Conservation (phyloP, 1,139 yeast genomes). For the Candida frijolesensis region DNA sequence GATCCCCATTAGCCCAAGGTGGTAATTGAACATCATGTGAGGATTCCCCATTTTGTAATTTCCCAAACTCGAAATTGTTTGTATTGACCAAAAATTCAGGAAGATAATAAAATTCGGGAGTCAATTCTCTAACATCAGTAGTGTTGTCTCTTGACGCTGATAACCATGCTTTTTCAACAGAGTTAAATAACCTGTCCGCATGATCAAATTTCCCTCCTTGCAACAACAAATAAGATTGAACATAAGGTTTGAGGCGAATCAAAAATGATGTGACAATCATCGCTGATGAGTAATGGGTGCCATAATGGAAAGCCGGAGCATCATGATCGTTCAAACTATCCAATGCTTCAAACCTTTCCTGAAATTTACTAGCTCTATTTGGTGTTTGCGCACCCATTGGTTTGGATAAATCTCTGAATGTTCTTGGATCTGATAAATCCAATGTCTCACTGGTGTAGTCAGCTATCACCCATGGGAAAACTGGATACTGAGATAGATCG, state of each 20-base stretch:
- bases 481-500: constrained; percentile 86
- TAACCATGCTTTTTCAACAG: constrained; percentile 73
- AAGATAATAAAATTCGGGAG: constrained; percentile 79
- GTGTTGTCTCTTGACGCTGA: constrained; percentile 79
- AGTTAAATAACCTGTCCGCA: constrained; percentile 77
- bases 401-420: constrained; percentile 73
- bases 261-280: constrained; percentile 85
- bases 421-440: constrained; percentile 59
- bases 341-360: constrained; percentile 70
- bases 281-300: constrained; percentile 90
- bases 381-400: constrained; percentile 88
- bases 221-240: constrained; percentile 69
- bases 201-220: constrained; percentile 91
- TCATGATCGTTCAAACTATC: constrained; percentile 53
- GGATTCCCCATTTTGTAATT: constrained; percentile 59
- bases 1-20: constrained; percentile 80
- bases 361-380: constrained; percentile 60
- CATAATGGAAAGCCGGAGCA: constrained; percentile 82
- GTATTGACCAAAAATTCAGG: constrained; percentile 73
- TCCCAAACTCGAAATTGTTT: constrained; percentile 69
- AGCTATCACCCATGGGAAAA: constrained; percentile 87
- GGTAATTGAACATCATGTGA: constrained; percentile 71
- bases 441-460: constrained; percentile 70
- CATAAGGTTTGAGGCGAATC: constrained; percentile 76
- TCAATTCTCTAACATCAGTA: constrained; percentile 82